phyloP scores from a whole-genome alignment of 768 basidiomycete species.

The Kwoniella pini region DNA sequence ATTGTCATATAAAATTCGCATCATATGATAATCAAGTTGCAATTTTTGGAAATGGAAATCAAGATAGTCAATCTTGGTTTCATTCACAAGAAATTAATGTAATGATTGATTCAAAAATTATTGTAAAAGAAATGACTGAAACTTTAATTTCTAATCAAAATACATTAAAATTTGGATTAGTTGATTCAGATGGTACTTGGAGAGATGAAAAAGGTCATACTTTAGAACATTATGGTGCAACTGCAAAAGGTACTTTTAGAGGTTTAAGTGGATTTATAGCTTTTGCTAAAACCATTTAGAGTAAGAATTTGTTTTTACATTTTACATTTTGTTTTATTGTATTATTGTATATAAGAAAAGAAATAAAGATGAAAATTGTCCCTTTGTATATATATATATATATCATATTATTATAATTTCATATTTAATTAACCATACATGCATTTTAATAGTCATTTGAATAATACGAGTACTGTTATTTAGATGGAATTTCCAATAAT shows the following conservation, averaged over 20 bases:
- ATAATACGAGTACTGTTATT: no score
- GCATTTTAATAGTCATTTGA: no score
- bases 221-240: slow-evolving; percentile 50
- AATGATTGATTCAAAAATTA: slow-evolving; percentile 62
- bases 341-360: no score
- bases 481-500: no score
- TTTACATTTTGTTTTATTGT: not conserved
- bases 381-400: not conserved
- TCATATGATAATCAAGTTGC: slow-evolving; percentile 66
- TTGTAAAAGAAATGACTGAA: slow-evolving; percentile 64
- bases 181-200: slow-evolving; percentile 64
- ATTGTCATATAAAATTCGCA: slow-evolving; percentile 74
- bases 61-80: slow-evolving; percentile 71
- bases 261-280: slow-evolving; percentile 49
- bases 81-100: slow-evolving; percentile 72
- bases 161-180: slow-evolving; percentile 60
- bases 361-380: no score
- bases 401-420: not conserved
- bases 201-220: slow-evolving; percentile 59
- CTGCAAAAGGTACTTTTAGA: slow-evolving; percentile 42
- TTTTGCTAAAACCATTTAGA: slow-evolving; percentile 50
- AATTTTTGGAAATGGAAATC: slow-evolving; percentile 72
- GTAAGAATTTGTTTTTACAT: not conserved
- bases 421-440: not conserved
- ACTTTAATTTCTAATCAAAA: slow-evolving; percentile 56